Evolutionary conservation across 202 grass and related monocot genomes (phyloP).

Genomic region (Zoysia matrella): DNA sequence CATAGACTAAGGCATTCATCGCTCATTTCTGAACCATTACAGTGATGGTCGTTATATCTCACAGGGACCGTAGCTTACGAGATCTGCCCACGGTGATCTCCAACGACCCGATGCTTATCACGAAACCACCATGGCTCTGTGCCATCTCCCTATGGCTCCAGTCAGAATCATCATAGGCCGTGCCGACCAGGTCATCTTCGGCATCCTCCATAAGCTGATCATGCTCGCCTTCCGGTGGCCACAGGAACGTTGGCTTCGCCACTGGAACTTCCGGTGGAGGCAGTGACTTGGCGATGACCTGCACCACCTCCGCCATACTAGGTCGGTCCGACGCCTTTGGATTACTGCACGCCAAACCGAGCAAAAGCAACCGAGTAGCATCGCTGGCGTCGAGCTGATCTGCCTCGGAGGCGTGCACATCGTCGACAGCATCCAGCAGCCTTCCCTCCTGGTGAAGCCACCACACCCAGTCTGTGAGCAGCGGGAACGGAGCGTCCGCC

Average conservation of each 20-base stretch:
- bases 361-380: not conserved
- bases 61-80: not conserved
- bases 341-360: not conserved
- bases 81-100: not conserved
- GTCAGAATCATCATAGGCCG: not conserved
- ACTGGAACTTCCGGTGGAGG: not conserved
- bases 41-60: no score
- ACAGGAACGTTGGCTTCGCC: not conserved
- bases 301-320: conserved; percentile 2
- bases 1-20: no score
- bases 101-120: not conserved
- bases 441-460: conserved; percentile 10
- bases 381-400: not conserved
- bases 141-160: not conserved
- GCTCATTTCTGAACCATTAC: no score
- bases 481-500: not conserved
- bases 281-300: conserved; percentile 1
- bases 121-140: not conserved
- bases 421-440: conserved; percentile 3
- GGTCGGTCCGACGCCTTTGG: not conserved
- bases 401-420: no score
- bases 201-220: no score
- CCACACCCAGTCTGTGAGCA: conserved; percentile 18
- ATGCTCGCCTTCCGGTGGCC: not conserved
- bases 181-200: not conserved